Evolutionary conservation across 1,284 basidiomycete species (phyloP), one percentile per base, ranked within the genome.

Genomic region (Thelephora terrestris): DNA sequence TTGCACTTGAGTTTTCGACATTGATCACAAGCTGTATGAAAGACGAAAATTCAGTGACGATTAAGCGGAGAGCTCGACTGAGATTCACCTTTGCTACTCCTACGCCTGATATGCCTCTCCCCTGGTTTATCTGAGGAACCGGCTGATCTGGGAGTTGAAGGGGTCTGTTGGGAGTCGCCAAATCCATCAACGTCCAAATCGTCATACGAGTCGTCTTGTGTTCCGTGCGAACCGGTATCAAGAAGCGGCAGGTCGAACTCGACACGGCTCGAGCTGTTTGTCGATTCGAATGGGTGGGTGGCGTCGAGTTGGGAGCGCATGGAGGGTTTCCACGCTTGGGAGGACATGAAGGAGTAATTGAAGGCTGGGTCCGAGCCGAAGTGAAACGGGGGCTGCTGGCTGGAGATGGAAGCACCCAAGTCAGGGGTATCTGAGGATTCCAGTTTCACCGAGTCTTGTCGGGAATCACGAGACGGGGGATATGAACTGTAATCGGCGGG

Each of bases 1-100:
- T 85, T 85, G 70, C 81, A 85, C 63, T 87, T 87, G 46, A 75
- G 77, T 63, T 85, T 89, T 50, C 86, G 76, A 63, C 87, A 90
- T 61, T 88, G 85, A 64, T 86, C 81, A 64, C 85, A 88, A 27
- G 81, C 84, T 81, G 46, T 7, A 14, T 24, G 27, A 44, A 23
- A 36, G 24, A 42, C 39, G 9, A 3, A 12, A 7, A 23, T n/a
- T 43, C 46, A 20, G 7, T 36, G 43, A 38, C 21, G 12, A 14
- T 44, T 39, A 42, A 18, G 29, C 23, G 20, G 17, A 46, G 46
- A 29, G 10, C 40, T 37, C 21, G 24, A 46, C 7, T 20, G 20
- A 27, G 18, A 63, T 64, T 25, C 53, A 75, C 81, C 80, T 75
- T 86, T 87, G 61, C 81, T 85, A 57, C 84, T 78, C 50, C 77